These are phyloP conservation scores for Taphrina flavorubra DNA, from an alignment of 1,139 yeast genomes.

Conservation along the genomic window DNA sequence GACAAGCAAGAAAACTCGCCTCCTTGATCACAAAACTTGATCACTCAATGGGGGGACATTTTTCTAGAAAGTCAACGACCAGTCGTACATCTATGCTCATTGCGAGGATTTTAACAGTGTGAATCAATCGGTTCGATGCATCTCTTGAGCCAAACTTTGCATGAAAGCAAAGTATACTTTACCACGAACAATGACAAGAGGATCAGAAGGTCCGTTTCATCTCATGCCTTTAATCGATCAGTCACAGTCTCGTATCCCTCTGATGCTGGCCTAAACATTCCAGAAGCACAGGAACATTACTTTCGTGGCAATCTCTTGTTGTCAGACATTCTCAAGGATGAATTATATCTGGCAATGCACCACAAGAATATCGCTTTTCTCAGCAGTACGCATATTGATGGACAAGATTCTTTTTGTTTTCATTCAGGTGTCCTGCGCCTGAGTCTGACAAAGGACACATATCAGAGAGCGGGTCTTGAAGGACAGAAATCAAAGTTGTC, in stretches of 20 bases:
- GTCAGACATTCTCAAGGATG: constrained; percentile 12
- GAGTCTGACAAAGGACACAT: constrained; percentile 34
- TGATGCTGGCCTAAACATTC: not conserved
- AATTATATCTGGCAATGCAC: not conserved
- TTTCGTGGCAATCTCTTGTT: not conserved
- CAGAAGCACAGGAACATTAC: not conserved
- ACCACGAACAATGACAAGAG: constrained; percentile 1
- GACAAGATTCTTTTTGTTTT: constrained; percentile 25
- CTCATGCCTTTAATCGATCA: constrained; percentile 21
- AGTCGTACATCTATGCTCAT: too few species aligned
- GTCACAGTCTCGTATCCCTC: constrained; percentile 14
- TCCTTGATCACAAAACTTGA: too few species aligned
- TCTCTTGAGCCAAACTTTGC: not conserved
- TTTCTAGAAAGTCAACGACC: too few species aligned
- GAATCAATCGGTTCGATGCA: constrained; percentile 2
- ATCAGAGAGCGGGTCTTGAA: constrained; percentile 32
- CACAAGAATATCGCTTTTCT: constrained; percentile 7
- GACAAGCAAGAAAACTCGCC: too few species aligned
- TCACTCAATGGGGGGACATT: too few species aligned
- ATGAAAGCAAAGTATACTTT: constrained; percentile 20
- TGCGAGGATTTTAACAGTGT: too few species aligned
- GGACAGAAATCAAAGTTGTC: constrained; percentile 19
- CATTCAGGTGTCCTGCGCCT: constrained; percentile 19
- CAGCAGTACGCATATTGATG: constrained; percentile 12
- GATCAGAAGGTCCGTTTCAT: not conserved